These are phyloP conservation scores for Aurifilum marmelostoma DNA, from an alignment of 2,329 filamentous ascomycete species.

Conservation along the genomic window DNA sequence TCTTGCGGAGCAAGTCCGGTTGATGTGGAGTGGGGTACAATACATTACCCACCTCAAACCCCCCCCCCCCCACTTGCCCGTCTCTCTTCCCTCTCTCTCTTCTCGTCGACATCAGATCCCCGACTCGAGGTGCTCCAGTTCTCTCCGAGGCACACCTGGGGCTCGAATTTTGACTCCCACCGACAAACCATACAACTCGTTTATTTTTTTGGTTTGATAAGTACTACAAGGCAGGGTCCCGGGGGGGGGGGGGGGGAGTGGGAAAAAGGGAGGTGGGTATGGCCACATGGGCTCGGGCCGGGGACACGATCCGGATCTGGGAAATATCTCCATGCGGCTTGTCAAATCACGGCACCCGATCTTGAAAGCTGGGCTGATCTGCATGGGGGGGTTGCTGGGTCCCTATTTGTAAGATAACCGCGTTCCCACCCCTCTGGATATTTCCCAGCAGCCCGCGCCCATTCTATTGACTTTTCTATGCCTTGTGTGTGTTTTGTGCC, in stretches of 20 bases:
- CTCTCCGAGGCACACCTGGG: too few species aligned
- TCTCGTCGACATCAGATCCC: not conserved
- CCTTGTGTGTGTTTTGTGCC: not conserved
- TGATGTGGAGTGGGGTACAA: constrained; percentile 16
- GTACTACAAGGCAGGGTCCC: constrained; percentile 12
- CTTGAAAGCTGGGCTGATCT: constrained; percentile 27
- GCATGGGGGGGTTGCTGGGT: constrained; percentile 16
- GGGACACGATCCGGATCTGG: constrained; percentile 26
- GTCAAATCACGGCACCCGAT: constrained; percentile 29
- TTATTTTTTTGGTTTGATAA: too few species aligned
- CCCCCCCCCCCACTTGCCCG: not conserved
- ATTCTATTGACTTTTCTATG: not conserved
- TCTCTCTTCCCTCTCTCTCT: not conserved
- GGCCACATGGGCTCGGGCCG: constrained; percentile 17
- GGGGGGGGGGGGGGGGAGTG: too few species aligned
- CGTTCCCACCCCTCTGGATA: constrained; percentile 21
- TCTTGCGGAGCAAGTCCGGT: constrained; percentile 27
- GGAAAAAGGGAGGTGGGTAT: constrained; percentile 3
- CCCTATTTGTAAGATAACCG: constrained; percentile 27
- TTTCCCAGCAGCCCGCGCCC: not conserved
- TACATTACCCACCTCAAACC: not conserved
- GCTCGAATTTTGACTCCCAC: too few species aligned
- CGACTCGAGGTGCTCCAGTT: too few species aligned
- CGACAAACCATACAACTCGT: too few species aligned
- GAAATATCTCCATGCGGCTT: constrained; percentile 26